phyloP scores from a whole-genome alignment of 73 alveolate genomes.

The Stentor coeruleus region DNA sequence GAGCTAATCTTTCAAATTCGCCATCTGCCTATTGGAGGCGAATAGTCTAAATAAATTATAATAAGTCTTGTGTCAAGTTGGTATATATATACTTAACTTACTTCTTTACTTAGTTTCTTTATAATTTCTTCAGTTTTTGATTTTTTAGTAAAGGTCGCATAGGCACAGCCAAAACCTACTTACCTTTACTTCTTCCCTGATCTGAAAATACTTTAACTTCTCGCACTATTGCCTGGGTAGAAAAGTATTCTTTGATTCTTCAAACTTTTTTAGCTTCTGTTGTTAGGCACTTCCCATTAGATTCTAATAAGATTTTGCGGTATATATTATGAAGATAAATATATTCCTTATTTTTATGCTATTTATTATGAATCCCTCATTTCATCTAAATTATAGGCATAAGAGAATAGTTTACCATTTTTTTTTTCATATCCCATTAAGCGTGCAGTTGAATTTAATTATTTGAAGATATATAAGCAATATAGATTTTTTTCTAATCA shows the following conservation, averaged over 20 bases:
- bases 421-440: no score
- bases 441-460: no score
- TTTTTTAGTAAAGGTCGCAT: not conserved
- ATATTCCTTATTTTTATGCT: no score
- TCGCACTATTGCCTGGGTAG: not conserved
- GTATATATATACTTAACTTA: not conserved
- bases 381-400: no score
- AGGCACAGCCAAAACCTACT: not conserved
- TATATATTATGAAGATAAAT: no score
- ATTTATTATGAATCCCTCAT: no score
- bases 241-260: not conserved
- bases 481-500: no score
- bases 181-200: not conserved
- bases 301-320: no score
- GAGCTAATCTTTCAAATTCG: not conserved
- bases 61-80: not conserved
- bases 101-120: not conserved
- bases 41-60: not conserved
- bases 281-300: no score
- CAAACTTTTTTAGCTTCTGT: no score
- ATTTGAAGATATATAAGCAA: no score
- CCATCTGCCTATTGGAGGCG: slow-evolving; percentile 4
- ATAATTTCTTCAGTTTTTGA: not conserved
- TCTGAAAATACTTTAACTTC: not conserved
- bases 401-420: no score